Evolutionary conservation across 2,329 filamentous ascomycete genomes (phyloP), one percentile per base, ranked within the genome.

Genomic region (Fusarium napiforme): DNA sequence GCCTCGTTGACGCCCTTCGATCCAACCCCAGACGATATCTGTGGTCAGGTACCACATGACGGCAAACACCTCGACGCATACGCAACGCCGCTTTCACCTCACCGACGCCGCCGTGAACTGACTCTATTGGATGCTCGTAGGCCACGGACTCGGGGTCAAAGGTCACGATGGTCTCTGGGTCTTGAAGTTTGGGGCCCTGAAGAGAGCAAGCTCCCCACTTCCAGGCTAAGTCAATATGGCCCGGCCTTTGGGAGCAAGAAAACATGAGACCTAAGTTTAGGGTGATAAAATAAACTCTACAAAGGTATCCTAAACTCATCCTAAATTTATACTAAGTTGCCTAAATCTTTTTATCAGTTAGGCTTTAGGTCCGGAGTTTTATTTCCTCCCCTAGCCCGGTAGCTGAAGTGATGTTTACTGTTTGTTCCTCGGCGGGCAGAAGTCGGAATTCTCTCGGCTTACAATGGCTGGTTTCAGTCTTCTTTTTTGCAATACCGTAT

Each of bases 71-170:
- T 59, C 39, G 60, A 60, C 40, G 55, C 60, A 63, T 64, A 72
- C 68, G 65, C 67, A 67, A 64, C 66, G 68, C 75, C 58, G 66
- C 36, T 47, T 69, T 65, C 50, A 70, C 75, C 71, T 77, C 75
- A 76, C 73, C 73, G 69, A 76, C 69, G 70, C 73, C 64, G 60
- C 75, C 73, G 72, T 77, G 64, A 72, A 75, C 34, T 9, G 28
- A 42, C 53, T 57, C 50, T 59, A 69, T 69, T 69, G 66, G 66
- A 40, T 75, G 72, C 63, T 71, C 49, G 42, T 56, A 70, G 74
- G 75, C 78, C 75, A 75, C 75, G 73, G 68, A 74, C 67, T 72
- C 62, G 50, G 49, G 64, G 65, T 67, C 75, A 46, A 53, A 60
- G 74, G 75, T 77, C 75, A 77, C 74, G 75, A 75, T 68, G 72